Conservation (phyloP, 192 early-diverging fungal species). For the Rhizoclosmatium sp. region DNA sequence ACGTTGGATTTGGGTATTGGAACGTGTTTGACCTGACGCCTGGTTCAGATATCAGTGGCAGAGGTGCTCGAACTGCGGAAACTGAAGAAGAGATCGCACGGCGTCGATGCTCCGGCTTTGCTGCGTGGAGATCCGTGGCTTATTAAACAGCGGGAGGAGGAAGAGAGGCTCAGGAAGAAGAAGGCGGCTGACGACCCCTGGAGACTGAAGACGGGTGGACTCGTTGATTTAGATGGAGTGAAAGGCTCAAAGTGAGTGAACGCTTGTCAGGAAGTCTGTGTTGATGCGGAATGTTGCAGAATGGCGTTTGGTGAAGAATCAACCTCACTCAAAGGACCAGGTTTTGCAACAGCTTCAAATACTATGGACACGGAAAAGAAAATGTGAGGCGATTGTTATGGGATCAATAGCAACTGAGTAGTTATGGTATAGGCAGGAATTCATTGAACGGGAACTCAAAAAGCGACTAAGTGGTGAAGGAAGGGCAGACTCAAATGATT, state of each 20-base stretch:
- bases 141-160: neutral
- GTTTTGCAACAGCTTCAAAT: conserved; percentile 46
- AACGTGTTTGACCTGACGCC: neutral
- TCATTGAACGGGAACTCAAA: conserved; percentile 80
- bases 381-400: conserved; percentile 37
- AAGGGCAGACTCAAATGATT: conserved; percentile 30
- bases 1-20: no score
- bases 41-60: neutral
- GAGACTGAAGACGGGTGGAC: conserved; percentile 63
- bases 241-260: conserved; percentile 31
- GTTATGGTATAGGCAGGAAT: conserved; percentile 63
- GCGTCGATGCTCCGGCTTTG: conserved; percentile 25
- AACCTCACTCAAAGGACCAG: neutral
- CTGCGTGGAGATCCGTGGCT: conserved; percentile 12
- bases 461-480: conserved; percentile 45
- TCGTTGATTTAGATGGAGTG: conserved; percentile 60
- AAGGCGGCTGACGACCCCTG: conserved; percentile 60
- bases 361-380: conserved; percentile 54
- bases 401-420: conserved; percentile 8
- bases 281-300: conserved; percentile 6
- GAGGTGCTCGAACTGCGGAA: conserved; percentile 34
- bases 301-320: conserved; percentile 26
- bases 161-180: conserved; percentile 42
- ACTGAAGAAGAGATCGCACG: neutral
- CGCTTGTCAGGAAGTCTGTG: conserved; percentile 31